Evolutionary conservation across 139 green algal genomes (phyloP).

Genomic region (Zygnema cylindricum): DNA sequence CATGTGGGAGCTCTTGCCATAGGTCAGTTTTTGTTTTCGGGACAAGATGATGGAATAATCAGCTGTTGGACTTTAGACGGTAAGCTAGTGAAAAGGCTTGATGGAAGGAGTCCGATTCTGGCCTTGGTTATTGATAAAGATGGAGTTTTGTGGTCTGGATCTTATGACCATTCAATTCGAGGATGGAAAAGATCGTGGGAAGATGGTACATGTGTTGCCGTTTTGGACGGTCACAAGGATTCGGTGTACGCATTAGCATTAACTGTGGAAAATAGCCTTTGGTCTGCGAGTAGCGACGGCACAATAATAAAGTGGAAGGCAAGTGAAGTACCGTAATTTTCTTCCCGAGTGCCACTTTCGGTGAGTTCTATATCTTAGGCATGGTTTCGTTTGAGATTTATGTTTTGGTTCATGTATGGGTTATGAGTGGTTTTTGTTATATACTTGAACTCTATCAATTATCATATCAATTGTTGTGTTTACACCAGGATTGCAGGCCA

Average conservation of each 20-base stretch:
- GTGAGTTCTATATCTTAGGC: too few relatives aligned
- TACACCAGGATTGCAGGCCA: too few relatives aligned
- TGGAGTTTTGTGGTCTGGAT: neutral
- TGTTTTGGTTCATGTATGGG: too few relatives aligned
- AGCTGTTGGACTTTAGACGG: neutral
- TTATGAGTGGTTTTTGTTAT: too few relatives aligned
- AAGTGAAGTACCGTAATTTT: too few relatives aligned
- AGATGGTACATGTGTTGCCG: neutral
- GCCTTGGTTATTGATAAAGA: neutral
- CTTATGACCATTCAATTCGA: neutral
- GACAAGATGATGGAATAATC: neutral
- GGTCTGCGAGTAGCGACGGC: neutral
- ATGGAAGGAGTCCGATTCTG: neutral
- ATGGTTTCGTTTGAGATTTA: too few relatives aligned
- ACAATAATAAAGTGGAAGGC: conserved; percentile 10
- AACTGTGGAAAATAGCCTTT: neutral
- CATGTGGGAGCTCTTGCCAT: neutral
- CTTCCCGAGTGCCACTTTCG: too few relatives aligned
- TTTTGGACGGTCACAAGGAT: neutral
- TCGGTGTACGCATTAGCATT: neutral
- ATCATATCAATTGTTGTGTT: too few relatives aligned
- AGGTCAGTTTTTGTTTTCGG: neutral
- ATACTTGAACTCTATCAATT: too few relatives aligned
- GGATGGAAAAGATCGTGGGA: neutral
- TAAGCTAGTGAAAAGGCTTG: neutral